A percentile compares a stretch with the other conserved stretches of the same genome.
These are phyloP conservation scores for Suhomyces kilbournensis DNA, from an alignment of 805 yeast genomes.

Conservation along the genomic window DNA sequence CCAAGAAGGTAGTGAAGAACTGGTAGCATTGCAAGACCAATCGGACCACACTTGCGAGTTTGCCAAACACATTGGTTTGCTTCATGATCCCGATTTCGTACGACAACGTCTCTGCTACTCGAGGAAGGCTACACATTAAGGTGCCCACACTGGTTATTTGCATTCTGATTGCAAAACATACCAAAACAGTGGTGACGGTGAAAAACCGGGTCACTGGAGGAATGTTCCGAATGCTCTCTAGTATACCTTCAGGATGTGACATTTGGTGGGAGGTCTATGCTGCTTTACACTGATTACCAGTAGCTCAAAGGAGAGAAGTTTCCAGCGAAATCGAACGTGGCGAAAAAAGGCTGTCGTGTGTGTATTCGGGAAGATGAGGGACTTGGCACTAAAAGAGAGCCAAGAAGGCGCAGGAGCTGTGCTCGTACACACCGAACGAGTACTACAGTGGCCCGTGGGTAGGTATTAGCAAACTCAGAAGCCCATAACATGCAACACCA, in stretches of 20 bases:
- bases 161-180: slow-evolving; percentile 10
- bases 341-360: background rate
- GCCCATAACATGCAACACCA: background rate
- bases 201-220: slow-evolving; percentile 64
- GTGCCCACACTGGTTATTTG: slow-evolving; percentile 6
- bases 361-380: background rate
- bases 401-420: background rate
- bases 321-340: background rate
- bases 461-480: background rate
- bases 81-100: background rate
- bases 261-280: background rate
- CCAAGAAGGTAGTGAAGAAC: slow-evolving; percentile 48
- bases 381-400: background rate
- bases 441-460: too few relatives aligned
- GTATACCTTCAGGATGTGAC: slow-evolving; percentile 3
- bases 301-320: background rate
- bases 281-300: background rate
- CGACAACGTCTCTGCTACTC: background rate
- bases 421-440: background rate
- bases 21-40: slow-evolving; percentile 35
- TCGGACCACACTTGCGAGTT: background rate
- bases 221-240: slow-evolving; percentile 31
- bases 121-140: slow-evolving; percentile 9
- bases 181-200: slow-evolving; percentile 46
- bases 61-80: background rate